Evolutionary conservation across 1,284 basidiomycete species (phyloP), one percentile per base, ranked within the genome.

Genomic region (Pterulicium gracile): DNA sequence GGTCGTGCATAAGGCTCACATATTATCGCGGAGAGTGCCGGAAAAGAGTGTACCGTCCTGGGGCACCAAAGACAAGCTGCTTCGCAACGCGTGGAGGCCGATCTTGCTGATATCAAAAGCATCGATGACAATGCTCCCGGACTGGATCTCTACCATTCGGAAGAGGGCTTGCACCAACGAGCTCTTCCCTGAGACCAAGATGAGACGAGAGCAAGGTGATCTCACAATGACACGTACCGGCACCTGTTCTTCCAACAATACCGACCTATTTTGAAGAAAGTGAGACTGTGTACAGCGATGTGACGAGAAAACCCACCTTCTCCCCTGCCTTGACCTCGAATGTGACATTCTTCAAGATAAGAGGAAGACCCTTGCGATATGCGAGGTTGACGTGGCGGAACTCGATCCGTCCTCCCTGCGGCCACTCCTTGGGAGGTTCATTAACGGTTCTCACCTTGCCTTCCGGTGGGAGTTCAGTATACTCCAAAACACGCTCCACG

Each of bases 151-250:
- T 24, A 85, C 74, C 40, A 81, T 77, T 63, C 88, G 72, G 65
- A 92, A 81, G 15, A 93, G 67, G 1, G 73, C 77, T 53, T 80
- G 79, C 24, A 91, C 67, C 10, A 92, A 62, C 1, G 86, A 88
- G 46, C 77, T 81, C 64, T 91, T 91, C 22, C 88, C 81, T 54
- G 62, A 57, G 5, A 15, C 42, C 17, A n/a, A n/a, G 45, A 24
- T 42, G 7, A 50, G 23, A 40, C 50, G 19, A 43, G 42, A 43
- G 27, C 3, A 22, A 18, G 24, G 2, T 3, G 3, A 17, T 17
- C 5, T 18, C 15, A 39, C 5, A 39, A 7, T 17, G n/a, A 34
- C 18, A 24, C 57, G 61, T 59, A 61, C 75, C 79, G 41, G 83
- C 81, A 13, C 81, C 83, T 0, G 82, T 87, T 7, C 82, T 64